phyloP scores from a whole-genome alignment of 208 protist species.

The Trypanosoma brucei region DNA sequence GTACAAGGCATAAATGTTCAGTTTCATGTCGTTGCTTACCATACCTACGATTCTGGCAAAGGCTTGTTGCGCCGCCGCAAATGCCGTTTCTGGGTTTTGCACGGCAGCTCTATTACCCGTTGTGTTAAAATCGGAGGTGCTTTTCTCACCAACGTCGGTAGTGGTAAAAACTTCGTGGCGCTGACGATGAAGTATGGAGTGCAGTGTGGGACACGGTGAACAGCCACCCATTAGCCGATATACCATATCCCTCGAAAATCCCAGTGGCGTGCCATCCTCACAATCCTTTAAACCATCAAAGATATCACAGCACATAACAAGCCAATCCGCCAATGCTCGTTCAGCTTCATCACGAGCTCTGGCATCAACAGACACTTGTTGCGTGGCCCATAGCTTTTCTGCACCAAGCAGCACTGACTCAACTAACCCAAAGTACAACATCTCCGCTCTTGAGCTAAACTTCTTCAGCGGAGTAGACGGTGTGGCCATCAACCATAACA shows the following conservation, averaged over 20 bases:
- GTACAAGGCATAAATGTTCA: conserved; percentile 80
- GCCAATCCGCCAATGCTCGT: conserved; percentile 39
- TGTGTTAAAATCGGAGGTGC: no score
- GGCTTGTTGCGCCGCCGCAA: conserved; percentile 43
- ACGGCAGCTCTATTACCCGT: not conserved
- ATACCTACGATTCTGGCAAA: conserved; percentile 44
- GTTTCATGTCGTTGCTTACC: conserved; percentile 61
- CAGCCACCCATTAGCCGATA: conserved; percentile 47
- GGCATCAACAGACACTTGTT: conserved; percentile 12
- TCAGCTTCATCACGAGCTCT: conserved; percentile 24
- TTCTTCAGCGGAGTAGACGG: conserved; percentile 36
- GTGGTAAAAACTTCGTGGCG: no score
- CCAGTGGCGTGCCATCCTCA: conserved; percentile 24
- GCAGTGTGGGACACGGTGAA: conserved; percentile 43
- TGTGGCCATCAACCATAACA: conserved; percentile 62
- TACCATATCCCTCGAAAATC: conserved; percentile 32
- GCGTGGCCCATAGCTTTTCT: conserved; percentile 45
- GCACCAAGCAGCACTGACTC: conserved; percentile 54
- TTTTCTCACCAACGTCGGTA: no score
- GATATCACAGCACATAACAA: conserved; percentile 51
- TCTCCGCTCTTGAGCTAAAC: conserved; percentile 67
- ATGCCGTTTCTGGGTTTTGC: conserved; percentile 33
- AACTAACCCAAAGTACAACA: conserved; percentile 62
- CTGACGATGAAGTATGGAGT: conserved; percentile 9
- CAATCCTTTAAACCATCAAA: conserved; percentile 35